Evolutionary conservation across 805 yeast species (phyloP).

Genomic region (Saccharomyces mikatae): DNA sequence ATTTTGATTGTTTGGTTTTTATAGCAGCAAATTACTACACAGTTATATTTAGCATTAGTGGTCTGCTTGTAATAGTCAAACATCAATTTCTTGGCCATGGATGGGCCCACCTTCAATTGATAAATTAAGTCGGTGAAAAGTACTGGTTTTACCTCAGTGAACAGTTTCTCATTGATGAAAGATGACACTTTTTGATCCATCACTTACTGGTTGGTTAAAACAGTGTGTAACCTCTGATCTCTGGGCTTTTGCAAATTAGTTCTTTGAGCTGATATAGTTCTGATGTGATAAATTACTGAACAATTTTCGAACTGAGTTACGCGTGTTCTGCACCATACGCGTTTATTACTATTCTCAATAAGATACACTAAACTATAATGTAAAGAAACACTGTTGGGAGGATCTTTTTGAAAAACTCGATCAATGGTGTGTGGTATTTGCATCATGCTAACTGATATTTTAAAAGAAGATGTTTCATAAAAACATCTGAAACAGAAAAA

Average conservation of each 20-base stretch:
- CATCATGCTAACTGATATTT: too few species aligned
- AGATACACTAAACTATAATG: background rate
- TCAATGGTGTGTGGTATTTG: background rate
- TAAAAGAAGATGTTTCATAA: background rate
- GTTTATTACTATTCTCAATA: background rate
- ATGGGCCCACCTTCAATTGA: slow-evolving; percentile 19
- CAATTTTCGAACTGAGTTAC: background rate
- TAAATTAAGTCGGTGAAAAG: slow-evolving; percentile 24
- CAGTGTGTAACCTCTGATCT: background rate
- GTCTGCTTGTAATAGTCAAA: slow-evolving; percentile 21
- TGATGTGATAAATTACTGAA: background rate
- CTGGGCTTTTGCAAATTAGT: background rate
- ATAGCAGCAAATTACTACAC: slow-evolving; percentile 21
- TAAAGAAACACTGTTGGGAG: background rate
- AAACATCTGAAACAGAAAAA: background rate
- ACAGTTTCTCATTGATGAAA: slow-evolving; percentile 19
- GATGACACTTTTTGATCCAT: background rate
- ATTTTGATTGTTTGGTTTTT: slow-evolving; percentile 15
- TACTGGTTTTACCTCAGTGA: slow-evolving; percentile 22
- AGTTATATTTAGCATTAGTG: slow-evolving; percentile 21
- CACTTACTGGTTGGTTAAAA: background rate
- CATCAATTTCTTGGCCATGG: slow-evolving; percentile 23
- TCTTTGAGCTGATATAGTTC: background rate
- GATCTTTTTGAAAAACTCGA: background rate
- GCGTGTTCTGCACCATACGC: background rate